Evolutionary conservation across 2,329 filamentous ascomycete genomes (phyloP), one percentile per base, ranked within the genome.

Genomic region (Eutypa lata): DNA sequence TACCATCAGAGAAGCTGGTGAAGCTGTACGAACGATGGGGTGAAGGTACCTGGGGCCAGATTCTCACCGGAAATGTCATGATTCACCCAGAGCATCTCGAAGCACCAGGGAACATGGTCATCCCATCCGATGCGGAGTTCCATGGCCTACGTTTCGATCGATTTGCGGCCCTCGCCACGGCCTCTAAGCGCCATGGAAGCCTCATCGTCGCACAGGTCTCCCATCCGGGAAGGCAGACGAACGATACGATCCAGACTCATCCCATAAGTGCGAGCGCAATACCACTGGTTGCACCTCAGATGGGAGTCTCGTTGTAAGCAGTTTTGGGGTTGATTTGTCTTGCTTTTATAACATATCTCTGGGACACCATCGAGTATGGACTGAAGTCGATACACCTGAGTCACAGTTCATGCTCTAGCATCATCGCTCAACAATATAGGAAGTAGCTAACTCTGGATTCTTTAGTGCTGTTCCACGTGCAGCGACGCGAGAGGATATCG

Each of bases 21-120:
- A 51, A 38, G n/a, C 40, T 53, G 28, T 43, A 50, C 43, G 28
- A 13, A 47, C 16, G 76, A 63, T 88, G 83, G 83, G 84, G 84
- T 2, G 77, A 84, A 58, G 81, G 79, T 22, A 74, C 69, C 13
- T 74, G 75, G 46, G n/a, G 83, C 11, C 59, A 82, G 24, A 80
- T 86, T 53, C 65, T 86, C 1, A 84, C 82, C 0, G 84, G 85
- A 43, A 88, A 88, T 66, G 72, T 86, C 54, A 83, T 86, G 77
- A 75, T 87, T 44, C 81, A 85, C 47, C 81, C 78, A 57, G 80
- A 83, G 48, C 76, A 83, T 49, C 68, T 86, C 2, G 81, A 84
- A 57, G 74, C 73, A 5, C 61, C 76, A 2, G 82, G 83, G 8
- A 83, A 86, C 65, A 70, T 72, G 1, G 83, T 88, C 62, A 81